Base-by-base conservation (phyloP, 31 red algal species). In the Odonthalia washingtoniensis region DNA sequence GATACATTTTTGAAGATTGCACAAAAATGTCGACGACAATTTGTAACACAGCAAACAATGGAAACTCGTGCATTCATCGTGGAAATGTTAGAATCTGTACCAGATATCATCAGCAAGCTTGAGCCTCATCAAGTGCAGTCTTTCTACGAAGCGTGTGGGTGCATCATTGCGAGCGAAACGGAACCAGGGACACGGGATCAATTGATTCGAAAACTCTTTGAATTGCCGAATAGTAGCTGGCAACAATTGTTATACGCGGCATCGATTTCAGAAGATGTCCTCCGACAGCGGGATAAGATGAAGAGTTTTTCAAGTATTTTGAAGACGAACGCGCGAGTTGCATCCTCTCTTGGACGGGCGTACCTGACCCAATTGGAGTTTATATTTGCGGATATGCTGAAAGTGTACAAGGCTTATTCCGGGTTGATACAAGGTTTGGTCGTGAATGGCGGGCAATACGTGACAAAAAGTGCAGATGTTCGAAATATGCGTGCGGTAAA, bases 1-100 rank as follows among this genome's bases (percentile, higher is more conserved):
- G 97, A 99, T 72, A 99, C 97, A 34, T 99, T 99, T 88, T 81
- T 96, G 63, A 99, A 99, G 82, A 99, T 99, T 81, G 94, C 95
- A 3, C 89, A 99, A 46, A 97, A 97, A 74, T 99, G 97, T 66
- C 77, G 92, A 26, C 61, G 81, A 41, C 87, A 99, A 83, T 99
- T 99, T 86, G 97, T 99, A 33, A 80, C 81, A 34, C 40, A 84
- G 35, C 97, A 99, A 34, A 12, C 83, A 1, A 89, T 89, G 6
- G 97, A 99, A 83, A 68, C 57, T 39, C 63, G 78, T 37, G 87
- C 97, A 1, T 99, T 99, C 70, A 94, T 97, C 42, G 79, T 88
- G 1, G 95, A 99, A 78, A 95, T 99, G 95, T 53, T 99, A 16
- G 94, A 96, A 14, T 88, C 85, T 21, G 63, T 99, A 34, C 86